Evolutionary conservation across 495 filamentous ascomycete genomes (phyloP).

Genomic region (Penicillium canariense): DNA sequence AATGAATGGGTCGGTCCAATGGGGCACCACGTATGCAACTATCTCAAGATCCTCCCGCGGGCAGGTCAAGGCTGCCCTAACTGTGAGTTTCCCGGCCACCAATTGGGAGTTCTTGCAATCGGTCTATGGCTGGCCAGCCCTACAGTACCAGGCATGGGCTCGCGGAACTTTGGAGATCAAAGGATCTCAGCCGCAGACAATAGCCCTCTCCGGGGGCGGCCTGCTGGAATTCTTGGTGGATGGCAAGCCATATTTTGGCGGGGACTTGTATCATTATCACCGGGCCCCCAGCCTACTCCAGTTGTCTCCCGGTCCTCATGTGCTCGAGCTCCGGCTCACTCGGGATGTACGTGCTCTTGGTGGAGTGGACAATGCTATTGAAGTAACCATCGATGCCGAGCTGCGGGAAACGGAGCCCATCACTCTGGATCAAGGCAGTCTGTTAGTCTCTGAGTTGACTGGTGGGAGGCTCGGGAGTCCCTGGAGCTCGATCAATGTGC

Average conservation of each 20-base stretch:
- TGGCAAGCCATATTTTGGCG: constrained; percentile 51
- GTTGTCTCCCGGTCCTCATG: constrained; percentile 21
- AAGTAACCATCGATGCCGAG: neutral
- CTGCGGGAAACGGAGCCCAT: neutral
- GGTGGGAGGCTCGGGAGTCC: neutral
- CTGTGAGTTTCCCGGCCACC: constrained; percentile 45
- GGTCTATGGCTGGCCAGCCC: constrained; percentile 59
- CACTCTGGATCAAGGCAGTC: neutral
- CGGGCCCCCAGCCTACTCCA: constrained; percentile 48
- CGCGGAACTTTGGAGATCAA: constrained; percentile 46
- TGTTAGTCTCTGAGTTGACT: neutral
- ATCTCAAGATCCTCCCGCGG: constrained; percentile 7
- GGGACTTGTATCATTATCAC: constrained; percentile 54
- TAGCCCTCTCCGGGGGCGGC: constrained; percentile 27
- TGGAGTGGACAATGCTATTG: neutral
- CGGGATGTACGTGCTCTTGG: neutral
- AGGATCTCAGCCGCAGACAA: constrained; percentile 17
- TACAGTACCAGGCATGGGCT: constrained; percentile 60
- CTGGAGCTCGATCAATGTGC: constrained; percentile 3
- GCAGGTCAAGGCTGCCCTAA: constrained; percentile 32
- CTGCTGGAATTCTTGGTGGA: constrained; percentile 54
- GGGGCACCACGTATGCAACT: neutral
- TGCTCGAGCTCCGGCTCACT: neutral
- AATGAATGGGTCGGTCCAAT: constrained; percentile 41
- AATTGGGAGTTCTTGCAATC: constrained; percentile 52